A percentile compares a stretch with the other conserved stretches of the same genome.
These are phyloP conservation scores for Alternaria arborescens DNA, from an alignment of 2,329 filamentous ascomycete species.

Conservation along the genomic window DNA sequence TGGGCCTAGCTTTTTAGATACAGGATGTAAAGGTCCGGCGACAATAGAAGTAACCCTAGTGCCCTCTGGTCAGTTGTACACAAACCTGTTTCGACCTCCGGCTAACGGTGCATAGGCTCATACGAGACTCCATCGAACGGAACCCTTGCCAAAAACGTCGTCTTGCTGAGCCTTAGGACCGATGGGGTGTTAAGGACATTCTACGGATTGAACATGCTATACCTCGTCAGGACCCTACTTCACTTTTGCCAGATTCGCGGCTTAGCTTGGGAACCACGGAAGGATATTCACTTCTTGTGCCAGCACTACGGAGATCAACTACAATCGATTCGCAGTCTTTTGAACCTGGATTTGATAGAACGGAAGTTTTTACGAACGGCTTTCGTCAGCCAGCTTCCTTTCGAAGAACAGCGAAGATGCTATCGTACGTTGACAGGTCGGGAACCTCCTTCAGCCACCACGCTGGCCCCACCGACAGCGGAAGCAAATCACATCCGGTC, in stretches of 20 bases:
- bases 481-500: conserved; percentile 14
- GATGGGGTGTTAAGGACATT: conserved; percentile 36
- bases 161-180: conserved; percentile 35
- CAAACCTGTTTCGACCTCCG: too few species aligned
- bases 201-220: conserved; percentile 42
- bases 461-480: conserved; percentile 29
- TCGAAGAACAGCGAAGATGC: conserved; percentile 38
- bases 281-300: conserved; percentile 43
- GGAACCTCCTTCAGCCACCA: conserved; percentile 35
- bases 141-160: conserved; percentile 32
- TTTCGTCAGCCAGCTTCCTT: conserved; percentile 33
- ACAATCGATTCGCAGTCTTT: conserved; percentile 29
- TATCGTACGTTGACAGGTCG: conserved; percentile 37
- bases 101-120: conserved; percentile 31
- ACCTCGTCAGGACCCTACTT: conserved; percentile 39
- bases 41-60: conserved; percentile 44
- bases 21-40: conserved; percentile 34
- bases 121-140: conserved; percentile 40
- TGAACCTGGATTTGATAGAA: conserved; percentile 35
- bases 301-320: conserved; percentile 37
- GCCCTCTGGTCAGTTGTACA: conserved; percentile 35
- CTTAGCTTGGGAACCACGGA: conserved; percentile 41
- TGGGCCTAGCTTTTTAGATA: conserved; percentile 42
- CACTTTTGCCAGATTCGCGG: conserved; percentile 36
- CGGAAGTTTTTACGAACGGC: conserved; percentile 39